A percentile compares a stretch with the other conserved stretches of the same genome.
phyloP scores from a whole-genome alignment of 1,284 basidiomycete genomes.

The Irpex sp. region DNA sequence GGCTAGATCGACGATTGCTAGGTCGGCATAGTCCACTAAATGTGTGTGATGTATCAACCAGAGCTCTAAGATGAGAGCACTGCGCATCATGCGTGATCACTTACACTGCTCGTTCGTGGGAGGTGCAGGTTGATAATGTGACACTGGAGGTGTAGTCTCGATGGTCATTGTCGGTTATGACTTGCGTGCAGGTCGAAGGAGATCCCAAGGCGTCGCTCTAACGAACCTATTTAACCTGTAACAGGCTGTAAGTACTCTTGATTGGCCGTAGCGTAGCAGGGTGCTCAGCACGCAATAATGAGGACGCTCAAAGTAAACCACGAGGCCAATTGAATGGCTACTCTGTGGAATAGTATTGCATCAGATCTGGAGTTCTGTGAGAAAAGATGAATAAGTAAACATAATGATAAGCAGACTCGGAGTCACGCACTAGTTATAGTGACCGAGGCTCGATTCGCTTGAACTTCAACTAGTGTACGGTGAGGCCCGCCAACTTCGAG shows the following conservation, averaged over 20 bases:
- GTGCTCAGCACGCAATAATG: not conserved
- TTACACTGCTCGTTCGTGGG: constrained; percentile 32
- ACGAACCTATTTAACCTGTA: not conserved
- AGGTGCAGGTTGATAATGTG: constrained; percentile 35
- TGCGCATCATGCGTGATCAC: constrained; percentile 13
- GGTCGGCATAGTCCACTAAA: constrained; percentile 64
- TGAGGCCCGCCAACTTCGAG: no score
- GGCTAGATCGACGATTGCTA: constrained; percentile 62
- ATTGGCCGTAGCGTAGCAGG: not conserved
- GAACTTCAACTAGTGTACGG: no score
- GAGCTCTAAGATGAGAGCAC: not conserved
- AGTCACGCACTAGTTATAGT: no score
- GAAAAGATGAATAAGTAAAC: no score
- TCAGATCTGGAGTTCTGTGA: not conserved
- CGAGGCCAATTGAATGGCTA: not conserved
- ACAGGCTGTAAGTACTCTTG: not conserved
- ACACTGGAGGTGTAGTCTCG: constrained; percentile 26
- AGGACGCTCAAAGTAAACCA: not conserved
- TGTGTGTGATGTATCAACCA: not conserved
- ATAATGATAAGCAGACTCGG: no score
- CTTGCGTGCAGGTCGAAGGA: not conserved
- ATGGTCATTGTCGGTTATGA: constrained; percentile 1
- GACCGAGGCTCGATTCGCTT: no score
- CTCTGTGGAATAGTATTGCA: not conserved
- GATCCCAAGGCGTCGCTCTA: not conserved